These are phyloP conservation scores for Pholiota molesta DNA, from an alignment of 768 basidiomycete genomes.

Conservation along the genomic window DNA sequence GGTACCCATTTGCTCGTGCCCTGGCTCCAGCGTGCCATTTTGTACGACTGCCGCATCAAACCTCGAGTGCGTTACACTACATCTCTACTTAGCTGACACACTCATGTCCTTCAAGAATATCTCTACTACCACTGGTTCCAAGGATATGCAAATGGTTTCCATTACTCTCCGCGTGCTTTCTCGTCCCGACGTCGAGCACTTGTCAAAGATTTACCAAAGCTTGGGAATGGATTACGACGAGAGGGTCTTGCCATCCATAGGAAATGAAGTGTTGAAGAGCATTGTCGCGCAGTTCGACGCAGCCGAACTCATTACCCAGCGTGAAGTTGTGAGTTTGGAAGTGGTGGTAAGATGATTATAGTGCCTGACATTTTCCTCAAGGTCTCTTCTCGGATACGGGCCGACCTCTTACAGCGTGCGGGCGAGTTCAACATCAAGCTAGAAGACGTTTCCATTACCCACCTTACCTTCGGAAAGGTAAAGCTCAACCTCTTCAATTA, in stretches of 20 bases:
- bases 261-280: conserved; percentile 96
- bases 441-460: conserved; percentile 97
- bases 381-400: conserved; percentile 91
- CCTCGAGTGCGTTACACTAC: conserved; percentile 66
- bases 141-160: conserved; percentile 98
- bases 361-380: conserved; percentile 27
- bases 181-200: conserved; percentile 84
- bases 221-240: conserved; percentile 98
- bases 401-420: conserved; percentile 90
- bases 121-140: conserved; percentile 97
- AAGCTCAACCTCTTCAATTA: conserved; percentile 12
- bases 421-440: conserved; percentile 94
- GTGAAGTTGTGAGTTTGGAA: conserved; percentile 80
- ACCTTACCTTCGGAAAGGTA: conserved; percentile 87
- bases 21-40: conserved; percentile 93
- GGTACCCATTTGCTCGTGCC: conserved; percentile 97
- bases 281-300: conserved; percentile 99
- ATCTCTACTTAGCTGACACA: background rate
- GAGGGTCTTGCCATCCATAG: conserved; percentile 95
- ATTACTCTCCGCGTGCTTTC: conserved; percentile 96
- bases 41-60: conserved; percentile 98
- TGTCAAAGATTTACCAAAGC: conserved; percentile 93
- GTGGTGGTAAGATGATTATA: background rate
- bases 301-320: conserved; percentile 94
- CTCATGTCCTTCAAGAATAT: conserved; percentile 70